Base-by-base conservation (phyloP, 2,329 filamentous ascomycete species). In the Aureobasidium sp. region DNA sequence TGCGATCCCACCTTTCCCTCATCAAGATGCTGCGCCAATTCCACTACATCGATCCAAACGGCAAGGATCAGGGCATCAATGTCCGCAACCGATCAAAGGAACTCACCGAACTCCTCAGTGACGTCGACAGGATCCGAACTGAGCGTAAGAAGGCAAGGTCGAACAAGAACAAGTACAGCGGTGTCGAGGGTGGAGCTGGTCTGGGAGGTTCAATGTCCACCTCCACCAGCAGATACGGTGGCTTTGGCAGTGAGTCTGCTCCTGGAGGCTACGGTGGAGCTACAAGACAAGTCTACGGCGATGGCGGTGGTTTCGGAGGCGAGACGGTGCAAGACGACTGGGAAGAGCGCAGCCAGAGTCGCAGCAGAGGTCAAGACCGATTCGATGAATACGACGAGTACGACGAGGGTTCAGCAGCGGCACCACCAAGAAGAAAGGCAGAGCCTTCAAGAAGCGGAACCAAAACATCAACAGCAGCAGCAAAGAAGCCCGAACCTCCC, bases 11-110 rank as follows among this genome's bases (percentile, higher is more conserved):
- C 74, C 85, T 99, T 64, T 95, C 93, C 16, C 85, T 97, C 10
- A 83, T 99, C 63, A 96, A 97, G 77, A 99, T 99, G 94, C 84
- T 99, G 61, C 90, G 92, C 62, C 94, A 99, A 74, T 99, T 99
- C 76, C 94, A 99, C 77, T 99, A 82, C 77, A 97, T 99, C 75
- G 85, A 99, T 72, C 82, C 85, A 73, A 97, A 97, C 75, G 94
- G 94, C 74, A 99, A 99, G 76, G 94, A 99, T 72, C 94, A 99
- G 76, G 94, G 94, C 64, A 85, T 99, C 75, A 99, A 99, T 72
- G 94, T 99, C 63, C 88, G 94, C 67, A 97, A 97, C 77, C 85
- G 94, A 66, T 91, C 94, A 67, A 97, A 97, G 77, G 94, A 99
- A 77, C 81, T 99, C 55, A 89, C 90, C 13, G 95, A 99, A 66